Evolutionary conservation across 768 basidiomycete species (phyloP).

Genomic region (Heimioporus sp.): DNA sequence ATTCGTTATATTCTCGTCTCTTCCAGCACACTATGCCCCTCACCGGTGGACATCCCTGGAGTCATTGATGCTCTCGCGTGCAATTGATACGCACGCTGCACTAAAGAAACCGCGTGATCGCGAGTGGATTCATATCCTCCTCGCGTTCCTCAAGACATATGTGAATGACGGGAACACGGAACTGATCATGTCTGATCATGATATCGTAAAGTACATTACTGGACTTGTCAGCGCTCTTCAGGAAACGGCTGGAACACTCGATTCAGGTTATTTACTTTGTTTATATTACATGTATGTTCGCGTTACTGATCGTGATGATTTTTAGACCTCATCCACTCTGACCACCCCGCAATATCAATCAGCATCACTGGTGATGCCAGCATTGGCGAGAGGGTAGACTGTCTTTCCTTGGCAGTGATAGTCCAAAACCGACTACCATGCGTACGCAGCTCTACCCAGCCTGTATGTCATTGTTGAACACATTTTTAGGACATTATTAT

Average conservation of each 20-base stretch:
- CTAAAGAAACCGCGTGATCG: constrained; percentile 59
- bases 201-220: constrained; percentile 50
- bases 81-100: constrained; percentile 62
- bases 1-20: constrained; percentile 66
- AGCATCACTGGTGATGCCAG: constrained; percentile 45
- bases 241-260: constrained; percentile 48
- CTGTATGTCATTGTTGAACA: constrained; percentile 7
- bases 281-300: neutral
- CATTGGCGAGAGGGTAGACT: constrained; percentile 62
- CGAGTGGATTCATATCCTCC: constrained; percentile 79
- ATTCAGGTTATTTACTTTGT: constrained; percentile 43
- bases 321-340: constrained; percentile 62
- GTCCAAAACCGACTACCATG: constrained; percentile 72
- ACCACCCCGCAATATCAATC: constrained; percentile 68
- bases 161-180: constrained; percentile 54
- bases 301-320: constrained; percentile 9
- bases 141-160: constrained; percentile 74
- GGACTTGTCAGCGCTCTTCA: constrained; percentile 49
- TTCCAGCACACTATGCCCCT: constrained; percentile 85
- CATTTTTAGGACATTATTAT: constrained; percentile 51
- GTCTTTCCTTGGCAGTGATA: constrained; percentile 55
- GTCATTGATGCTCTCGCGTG: constrained; percentile 72
- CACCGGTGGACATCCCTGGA: constrained; percentile 81
- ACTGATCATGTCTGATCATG: constrained; percentile 51
- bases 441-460: constrained; percentile 44